Evolutionary conservation across 192 early-diverging fungal species (phyloP).

Genomic region (Hyaloraphidium curvatum): DNA sequence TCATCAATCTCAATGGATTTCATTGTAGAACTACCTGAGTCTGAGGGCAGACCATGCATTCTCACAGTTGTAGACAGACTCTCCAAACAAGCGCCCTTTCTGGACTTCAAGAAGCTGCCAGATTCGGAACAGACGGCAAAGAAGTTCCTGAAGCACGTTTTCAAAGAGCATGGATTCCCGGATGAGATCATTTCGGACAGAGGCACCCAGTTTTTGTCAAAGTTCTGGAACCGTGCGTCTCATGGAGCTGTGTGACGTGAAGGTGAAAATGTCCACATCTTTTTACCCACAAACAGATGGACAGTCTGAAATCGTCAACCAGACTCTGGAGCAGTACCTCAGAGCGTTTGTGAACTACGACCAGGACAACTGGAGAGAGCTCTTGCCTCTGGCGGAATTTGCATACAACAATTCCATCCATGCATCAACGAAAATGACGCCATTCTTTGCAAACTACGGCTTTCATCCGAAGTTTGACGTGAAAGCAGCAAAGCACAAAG

Average conservation of each 20-base stretch:
- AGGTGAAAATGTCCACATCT: conserved; percentile 17
- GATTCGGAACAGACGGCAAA: conserved; percentile 6
- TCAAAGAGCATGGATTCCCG: conserved; percentile 17
- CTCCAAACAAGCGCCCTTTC: conserved; percentile 15
- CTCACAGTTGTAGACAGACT: conserved; percentile 22
- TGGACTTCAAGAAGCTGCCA: conserved; percentile 1
- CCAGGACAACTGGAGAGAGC: conserved; percentile 20
- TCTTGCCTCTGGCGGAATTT: conserved; percentile 22
- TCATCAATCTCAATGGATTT: conserved; percentile 23
- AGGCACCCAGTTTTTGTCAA: conserved; percentile 20
- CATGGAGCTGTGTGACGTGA: conserved; percentile 7
- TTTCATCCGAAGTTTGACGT: conserved; percentile 8
- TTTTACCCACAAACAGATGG: conserved; percentile 20
- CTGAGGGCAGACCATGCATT: conserved; percentile 12
- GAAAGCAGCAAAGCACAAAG: no score
- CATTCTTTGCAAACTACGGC: conserved; percentile 16
- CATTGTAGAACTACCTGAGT: conserved; percentile 11
- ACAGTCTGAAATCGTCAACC: conserved; percentile 21
- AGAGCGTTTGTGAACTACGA: conserved; percentile 12
- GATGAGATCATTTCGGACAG: conserved; percentile 22
- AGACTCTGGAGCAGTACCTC: conserved; percentile 16
- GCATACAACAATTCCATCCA: conserved; percentile 27
- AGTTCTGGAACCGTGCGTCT: conserved; percentile 15
- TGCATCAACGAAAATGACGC: conserved; percentile 9
- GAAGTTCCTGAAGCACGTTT: conserved; percentile 10